A percentile compares a stretch with the other conserved stretches of the same genome.
Evolutionary conservation across 495 filamentous ascomycete species (phyloP).

Genomic region (Emericellopsis terricola): DNA sequence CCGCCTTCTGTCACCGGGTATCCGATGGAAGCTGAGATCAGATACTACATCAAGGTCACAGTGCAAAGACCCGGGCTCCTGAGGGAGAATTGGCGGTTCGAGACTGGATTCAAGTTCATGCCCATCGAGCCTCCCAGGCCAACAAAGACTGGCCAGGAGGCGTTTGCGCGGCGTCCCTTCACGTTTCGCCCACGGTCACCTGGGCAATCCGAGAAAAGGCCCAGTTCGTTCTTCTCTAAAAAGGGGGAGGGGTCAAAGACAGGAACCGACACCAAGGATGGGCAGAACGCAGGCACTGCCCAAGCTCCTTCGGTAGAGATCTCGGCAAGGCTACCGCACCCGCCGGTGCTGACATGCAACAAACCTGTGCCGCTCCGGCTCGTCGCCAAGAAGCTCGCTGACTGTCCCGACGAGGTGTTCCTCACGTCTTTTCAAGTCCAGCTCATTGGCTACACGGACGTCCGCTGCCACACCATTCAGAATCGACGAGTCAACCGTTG

Average conservation of each 20-base stretch:
- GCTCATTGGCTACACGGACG: slow-evolving; percentile 58
- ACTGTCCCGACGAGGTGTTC: slow-evolving; percentile 42
- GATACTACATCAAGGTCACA: slow-evolving; percentile 86
- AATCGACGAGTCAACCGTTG: slow-evolving; percentile 48
- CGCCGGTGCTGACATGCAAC: slow-evolving; percentile 78
- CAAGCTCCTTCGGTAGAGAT: slow-evolving; percentile 33
- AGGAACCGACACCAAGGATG: neutral
- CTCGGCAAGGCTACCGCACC: slow-evolving; percentile 73
- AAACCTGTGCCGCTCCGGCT: slow-evolving; percentile 66
- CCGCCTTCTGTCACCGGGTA: slow-evolving; percentile 76
- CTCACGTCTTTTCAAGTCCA: slow-evolving; percentile 67
- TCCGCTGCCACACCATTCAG: slow-evolving; percentile 52
- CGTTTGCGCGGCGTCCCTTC: slow-evolving; percentile 66
- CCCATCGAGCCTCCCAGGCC: slow-evolving; percentile 81
- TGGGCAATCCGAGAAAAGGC: slow-evolving; percentile 22
- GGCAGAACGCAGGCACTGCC: neutral
- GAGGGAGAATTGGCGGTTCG: slow-evolving; percentile 61
- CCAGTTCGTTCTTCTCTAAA: slow-evolving; percentile 32
- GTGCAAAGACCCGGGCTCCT: slow-evolving; percentile 66
- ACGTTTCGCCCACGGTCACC: slow-evolving; percentile 37
- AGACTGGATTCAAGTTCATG: slow-evolving; percentile 55
- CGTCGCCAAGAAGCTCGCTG: slow-evolving; percentile 54
- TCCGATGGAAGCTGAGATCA: slow-evolving; percentile 67
- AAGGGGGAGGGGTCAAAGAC: slow-evolving; percentile 1
- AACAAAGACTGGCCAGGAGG: slow-evolving; percentile 48